A percentile compares a stretch with the other conserved stretches of the same genome.
Evolutionary conservation across 2,329 filamentous ascomycete genomes (phyloP).

Genomic region (Nothophoma quercina): DNA sequence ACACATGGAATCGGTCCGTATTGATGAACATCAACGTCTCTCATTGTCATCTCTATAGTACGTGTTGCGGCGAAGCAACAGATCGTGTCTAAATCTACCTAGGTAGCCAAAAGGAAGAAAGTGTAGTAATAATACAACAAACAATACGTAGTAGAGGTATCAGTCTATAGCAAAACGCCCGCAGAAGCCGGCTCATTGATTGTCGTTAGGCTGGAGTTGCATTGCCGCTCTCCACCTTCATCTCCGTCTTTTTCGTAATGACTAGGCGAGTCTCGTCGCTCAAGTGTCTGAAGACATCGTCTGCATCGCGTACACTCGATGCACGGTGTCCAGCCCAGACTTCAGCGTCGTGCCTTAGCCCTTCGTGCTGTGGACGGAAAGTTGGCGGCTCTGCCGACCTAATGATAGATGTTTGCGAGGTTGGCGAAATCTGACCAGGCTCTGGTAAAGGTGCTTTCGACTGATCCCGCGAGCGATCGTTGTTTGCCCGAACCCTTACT

Average conservation of each 20-base stretch:
- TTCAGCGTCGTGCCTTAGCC: constrained; percentile 29
- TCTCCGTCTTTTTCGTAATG: constrained; percentile 42
- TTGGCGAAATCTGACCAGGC: constrained; percentile 9
- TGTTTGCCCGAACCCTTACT: neutral
- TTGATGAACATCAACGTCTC: constrained; percentile 1
- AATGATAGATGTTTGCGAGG: constrained; percentile 20
- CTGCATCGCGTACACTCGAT: constrained; percentile 23
- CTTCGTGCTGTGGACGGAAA: constrained; percentile 33
- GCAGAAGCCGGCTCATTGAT: constrained; percentile 1
- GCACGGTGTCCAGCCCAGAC: constrained; percentile 33
- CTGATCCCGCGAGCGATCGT: neutral
- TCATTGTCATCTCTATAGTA: constrained; percentile 5
- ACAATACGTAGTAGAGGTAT: constrained; percentile 16
- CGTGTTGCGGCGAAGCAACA: neutral
- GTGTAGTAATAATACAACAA: neutral
- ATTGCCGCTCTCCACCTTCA: constrained; percentile 38
- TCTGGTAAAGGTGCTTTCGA: constrained; percentile 16
- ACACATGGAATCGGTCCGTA: constrained; percentile 13
- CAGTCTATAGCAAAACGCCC: neutral
- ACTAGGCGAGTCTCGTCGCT: constrained; percentile 31
- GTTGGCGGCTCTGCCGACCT: constrained; percentile 26
- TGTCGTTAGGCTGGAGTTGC: constrained; percentile 18
- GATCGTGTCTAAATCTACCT: neutral
- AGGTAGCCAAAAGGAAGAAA: neutral
- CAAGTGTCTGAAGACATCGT: constrained; percentile 21